phyloP scores from a whole-genome alignment of 2,329 filamentous ascomycete genomes.

The Fusarium proliferatum region DNA sequence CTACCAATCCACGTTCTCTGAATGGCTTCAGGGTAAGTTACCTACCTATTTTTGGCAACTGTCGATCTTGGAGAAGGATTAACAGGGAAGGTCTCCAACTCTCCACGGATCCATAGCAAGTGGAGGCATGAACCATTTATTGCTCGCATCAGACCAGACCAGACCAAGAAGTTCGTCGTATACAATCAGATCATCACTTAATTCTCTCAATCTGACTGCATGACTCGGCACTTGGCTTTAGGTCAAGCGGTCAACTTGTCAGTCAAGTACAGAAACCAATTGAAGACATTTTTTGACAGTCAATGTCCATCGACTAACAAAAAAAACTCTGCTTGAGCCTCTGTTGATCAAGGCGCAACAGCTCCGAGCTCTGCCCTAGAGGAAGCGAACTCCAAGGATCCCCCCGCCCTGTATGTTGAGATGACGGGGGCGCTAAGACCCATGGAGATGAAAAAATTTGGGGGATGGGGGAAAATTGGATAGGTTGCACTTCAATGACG shows the following conservation, averaged over 20 bases:
- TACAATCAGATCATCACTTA: conserved; percentile 11
- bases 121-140: conserved; percentile 14
- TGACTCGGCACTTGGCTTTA: conserved; percentile 6
- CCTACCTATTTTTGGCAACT: not conserved
- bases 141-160: conserved; percentile 5
- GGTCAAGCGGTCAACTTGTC: not conserved
- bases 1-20: too few species aligned
- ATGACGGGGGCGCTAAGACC: conserved; percentile 19
- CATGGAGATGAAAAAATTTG: conserved; percentile 15
- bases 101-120: conserved; percentile 16
- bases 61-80: conserved; percentile 14
- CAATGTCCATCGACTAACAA: not conserved
- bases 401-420: conserved; percentile 19
- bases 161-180: not conserved
- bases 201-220: conserved; percentile 4
- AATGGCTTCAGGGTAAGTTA: conserved; percentile 8
- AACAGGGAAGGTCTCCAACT: conserved; percentile 16
- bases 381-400: conserved; percentile 6
- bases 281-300: not conserved
- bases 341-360: conserved; percentile 15
- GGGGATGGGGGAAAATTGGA: conserved; percentile 21
- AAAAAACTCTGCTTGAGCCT: conserved; percentile 16
- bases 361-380: conserved; percentile 19
- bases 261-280: not conserved
- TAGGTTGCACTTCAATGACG: conserved; percentile 31